phyloP scores from a whole-genome alignment of 805 yeast species.

The Saccharomycopsis oosterbeekiorum region DNA sequence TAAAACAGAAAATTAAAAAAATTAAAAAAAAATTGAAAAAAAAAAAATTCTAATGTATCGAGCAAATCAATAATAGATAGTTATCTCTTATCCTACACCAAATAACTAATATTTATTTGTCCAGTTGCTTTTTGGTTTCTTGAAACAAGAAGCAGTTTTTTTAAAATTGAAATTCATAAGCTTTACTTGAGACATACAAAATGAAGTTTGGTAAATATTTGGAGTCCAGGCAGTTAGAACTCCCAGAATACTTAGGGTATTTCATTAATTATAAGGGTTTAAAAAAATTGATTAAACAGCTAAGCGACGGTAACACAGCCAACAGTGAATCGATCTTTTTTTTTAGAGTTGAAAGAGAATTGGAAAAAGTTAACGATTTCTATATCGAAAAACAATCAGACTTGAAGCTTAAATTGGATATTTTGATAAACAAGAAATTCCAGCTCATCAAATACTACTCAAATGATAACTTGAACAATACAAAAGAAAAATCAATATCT shows the following conservation, averaged over 20 bases:
- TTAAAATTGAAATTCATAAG: too few relatives aligned
- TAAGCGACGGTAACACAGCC: slow-evolving; percentile 35
- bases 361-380: slow-evolving; percentile 90
- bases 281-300: slow-evolving; percentile 80
- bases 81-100: too few relatives aligned
- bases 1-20: too few relatives aligned
- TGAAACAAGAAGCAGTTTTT: too few relatives aligned
- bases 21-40: too few relatives aligned
- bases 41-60: too few relatives aligned
- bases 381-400: slow-evolving; percentile 88
- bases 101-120: too few relatives aligned
- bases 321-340: slow-evolving; percentile 63
- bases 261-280: slow-evolving; percentile 92
- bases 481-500: slow-evolving; percentile 44
- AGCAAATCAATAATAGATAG: too few relatives aligned
- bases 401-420: slow-evolving; percentile 66
- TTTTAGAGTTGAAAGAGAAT: slow-evolving; percentile 85
- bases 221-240: slow-evolving; percentile 87
- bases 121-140: not conserved
- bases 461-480: not conserved
- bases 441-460: slow-evolving; percentile 29
- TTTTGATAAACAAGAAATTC: slow-evolving; percentile 61
- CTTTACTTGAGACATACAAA: not conserved
- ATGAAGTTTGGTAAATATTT: slow-evolving; percentile 93
- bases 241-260: slow-evolving; percentile 90